Evolutionary conservation across 148 eudicot species (phyloP).

Genomic region (Agrostemma githago): DNA sequence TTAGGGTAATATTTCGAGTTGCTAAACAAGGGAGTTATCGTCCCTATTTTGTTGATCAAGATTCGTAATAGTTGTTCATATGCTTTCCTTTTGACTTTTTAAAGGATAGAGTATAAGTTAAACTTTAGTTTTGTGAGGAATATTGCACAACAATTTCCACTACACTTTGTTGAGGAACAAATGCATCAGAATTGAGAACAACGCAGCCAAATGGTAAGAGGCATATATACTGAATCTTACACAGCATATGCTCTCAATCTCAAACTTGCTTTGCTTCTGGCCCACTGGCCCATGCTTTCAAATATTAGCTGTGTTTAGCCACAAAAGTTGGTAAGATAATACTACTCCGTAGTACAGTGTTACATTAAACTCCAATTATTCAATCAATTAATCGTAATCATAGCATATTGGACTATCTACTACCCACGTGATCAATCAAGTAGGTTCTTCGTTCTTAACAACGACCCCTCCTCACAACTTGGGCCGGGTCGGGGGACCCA

Average conservation of each 20-base stretch:
- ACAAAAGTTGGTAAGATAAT: background rate
- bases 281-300: background rate
- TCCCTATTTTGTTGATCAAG: too few relatives aligned
- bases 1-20: too few relatives aligned
- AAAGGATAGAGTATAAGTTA: too few relatives aligned
- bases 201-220: background rate
- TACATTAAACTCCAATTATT: too few relatives aligned
- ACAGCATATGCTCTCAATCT: background rate
- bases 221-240: background rate
- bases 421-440: background rate
- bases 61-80: too few relatives aligned
- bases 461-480: background rate
- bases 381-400: background rate
- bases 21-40: too few relatives aligned
- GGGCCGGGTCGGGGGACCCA: background rate
- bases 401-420: background rate
- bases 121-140: too few relatives aligned
- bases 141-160: background rate
- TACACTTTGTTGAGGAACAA: background rate
- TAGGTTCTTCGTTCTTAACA: background rate
- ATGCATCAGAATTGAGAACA: background rate
- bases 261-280: too few relatives aligned
- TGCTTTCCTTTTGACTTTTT: too few relatives aligned
- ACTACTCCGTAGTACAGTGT: background rate
- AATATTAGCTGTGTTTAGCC: background rate